A percentile compares a stretch with the other conserved stretches of the same genome.
These are phyloP conservation scores for Metschnikowia baotianmanensis DNA, from an alignment of 805 yeast species.

Conservation along the genomic window DNA sequence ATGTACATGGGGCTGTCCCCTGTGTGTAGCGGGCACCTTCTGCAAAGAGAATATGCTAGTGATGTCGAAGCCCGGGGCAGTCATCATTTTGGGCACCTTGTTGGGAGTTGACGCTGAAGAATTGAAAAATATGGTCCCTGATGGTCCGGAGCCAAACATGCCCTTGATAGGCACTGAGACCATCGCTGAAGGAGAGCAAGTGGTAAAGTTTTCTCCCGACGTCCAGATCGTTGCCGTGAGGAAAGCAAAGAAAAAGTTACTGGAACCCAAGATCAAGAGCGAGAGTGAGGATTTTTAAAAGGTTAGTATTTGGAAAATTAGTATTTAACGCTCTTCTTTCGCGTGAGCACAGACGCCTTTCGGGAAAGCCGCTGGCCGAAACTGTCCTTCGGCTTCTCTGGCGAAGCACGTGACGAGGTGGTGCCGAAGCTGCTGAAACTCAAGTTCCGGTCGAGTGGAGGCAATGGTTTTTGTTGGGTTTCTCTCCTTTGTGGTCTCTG, in stretches of 20 bases:
- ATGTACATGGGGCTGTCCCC: constrained; percentile 78
- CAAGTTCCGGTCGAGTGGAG: constrained; percentile 6
- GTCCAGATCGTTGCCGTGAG: constrained; percentile 38
- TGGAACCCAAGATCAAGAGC: neutral
- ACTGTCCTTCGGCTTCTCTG: constrained; percentile 21
- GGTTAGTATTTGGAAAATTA: no score
- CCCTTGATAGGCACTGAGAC: constrained; percentile 71
- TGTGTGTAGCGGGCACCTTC: constrained; percentile 78
- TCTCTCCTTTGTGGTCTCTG: constrained; percentile 8
- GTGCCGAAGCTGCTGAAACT: constrained; percentile 12
- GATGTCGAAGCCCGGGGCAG: constrained; percentile 82
- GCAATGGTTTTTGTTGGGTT: constrained; percentile 10
- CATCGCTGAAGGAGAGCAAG: constrained; percentile 49
- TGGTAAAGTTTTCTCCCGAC: constrained; percentile 61
- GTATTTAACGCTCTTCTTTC: constrained; percentile 17
- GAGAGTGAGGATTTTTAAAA: neutral
- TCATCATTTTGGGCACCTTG: constrained; percentile 61
- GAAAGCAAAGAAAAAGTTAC: constrained; percentile 9
- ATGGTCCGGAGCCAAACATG: constrained; percentile 77
- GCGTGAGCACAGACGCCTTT: constrained; percentile 31
- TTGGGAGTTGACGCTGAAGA: constrained; percentile 52
- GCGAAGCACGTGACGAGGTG: constrained; percentile 4
- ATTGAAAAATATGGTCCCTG: constrained; percentile 44
- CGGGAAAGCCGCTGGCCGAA: constrained; percentile 33
- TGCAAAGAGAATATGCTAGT: constrained; percentile 84